phyloP scores from a whole-genome alignment of 768 basidiomycete species.

The Mycena metata region DNA sequence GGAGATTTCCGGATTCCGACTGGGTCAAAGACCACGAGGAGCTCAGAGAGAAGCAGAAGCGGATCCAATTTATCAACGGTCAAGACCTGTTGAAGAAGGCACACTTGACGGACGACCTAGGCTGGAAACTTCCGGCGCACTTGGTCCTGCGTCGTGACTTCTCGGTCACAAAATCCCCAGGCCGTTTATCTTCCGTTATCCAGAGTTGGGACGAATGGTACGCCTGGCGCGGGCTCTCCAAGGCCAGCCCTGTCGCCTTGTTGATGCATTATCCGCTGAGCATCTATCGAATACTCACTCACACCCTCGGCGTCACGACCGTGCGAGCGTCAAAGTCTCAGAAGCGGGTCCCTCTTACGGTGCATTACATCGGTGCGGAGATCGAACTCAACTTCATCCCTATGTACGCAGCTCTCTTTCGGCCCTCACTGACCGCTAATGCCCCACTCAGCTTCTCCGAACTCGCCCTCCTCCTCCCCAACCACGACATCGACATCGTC shows the following conservation, averaged over 20 bases:
- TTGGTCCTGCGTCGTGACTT: neutral
- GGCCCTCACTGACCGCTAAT: neutral
- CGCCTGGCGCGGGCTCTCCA: slow-evolving; percentile 5
- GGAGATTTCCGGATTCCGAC: neutral
- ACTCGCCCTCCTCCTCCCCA: slow-evolving; percentile 5
- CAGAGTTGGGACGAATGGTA: slow-evolving; percentile 13
- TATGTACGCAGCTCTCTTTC: neutral
- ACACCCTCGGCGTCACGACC: slow-evolving; percentile 1
- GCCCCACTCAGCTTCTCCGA: slow-evolving; percentile 1
- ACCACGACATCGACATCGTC: slow-evolving; percentile 9
- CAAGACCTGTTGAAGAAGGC: neutral
- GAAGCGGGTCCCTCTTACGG: neutral
- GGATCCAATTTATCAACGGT: neutral
- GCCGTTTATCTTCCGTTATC: neutral
- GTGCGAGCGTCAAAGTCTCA: neutral
- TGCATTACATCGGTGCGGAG: slow-evolving; percentile 17
- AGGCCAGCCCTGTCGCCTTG: slow-evolving; percentile 3
- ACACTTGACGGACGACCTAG: neutral
- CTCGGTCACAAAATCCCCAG: neutral
- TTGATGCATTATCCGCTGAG: slow-evolving; percentile 12
- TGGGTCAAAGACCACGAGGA: neutral
- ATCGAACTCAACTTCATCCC: slow-evolving; percentile 19
- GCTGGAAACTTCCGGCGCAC: neutral
- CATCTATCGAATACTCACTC: slow-evolving; percentile 13
- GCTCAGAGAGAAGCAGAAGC: neutral